A percentile compares a stretch with the other conserved stretches of the same genome.
These are phyloP conservation scores for Zea mays DNA, from an alignment of 176 grass and related monocot species.

Conservation along the genomic window Zm-B73-REFERENCE-NAM-5.0 NC_050098.1:20423001-20423500, in stretches of 20 bases:
- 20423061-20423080: background rate
- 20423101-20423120: background rate
- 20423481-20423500: background rate
- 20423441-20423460: background rate
- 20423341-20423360: background rate
- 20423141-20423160: too few species aligned
- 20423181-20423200: slow-evolving; percentile 14
- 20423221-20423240: slow-evolving; percentile 27
- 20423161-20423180: background rate
- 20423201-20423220: slow-evolving; percentile 45
- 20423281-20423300: slow-evolving; percentile 1
- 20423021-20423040: background rate
- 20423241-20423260: background rate
- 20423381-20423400: background rate
- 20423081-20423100: background rate
- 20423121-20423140: too few species aligned
- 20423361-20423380: background rate
- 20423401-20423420: background rate
- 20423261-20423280: background rate
- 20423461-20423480: background rate
- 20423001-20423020: background rate
- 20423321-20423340: background rate
- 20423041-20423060: background rate
- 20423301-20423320: slow-evolving; percentile 5
- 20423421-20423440: slow-evolving; percentile 13